Base-by-base conservation (phyloP, 1,139 yeast genomes). In the Candida tropicalis region DNA sequence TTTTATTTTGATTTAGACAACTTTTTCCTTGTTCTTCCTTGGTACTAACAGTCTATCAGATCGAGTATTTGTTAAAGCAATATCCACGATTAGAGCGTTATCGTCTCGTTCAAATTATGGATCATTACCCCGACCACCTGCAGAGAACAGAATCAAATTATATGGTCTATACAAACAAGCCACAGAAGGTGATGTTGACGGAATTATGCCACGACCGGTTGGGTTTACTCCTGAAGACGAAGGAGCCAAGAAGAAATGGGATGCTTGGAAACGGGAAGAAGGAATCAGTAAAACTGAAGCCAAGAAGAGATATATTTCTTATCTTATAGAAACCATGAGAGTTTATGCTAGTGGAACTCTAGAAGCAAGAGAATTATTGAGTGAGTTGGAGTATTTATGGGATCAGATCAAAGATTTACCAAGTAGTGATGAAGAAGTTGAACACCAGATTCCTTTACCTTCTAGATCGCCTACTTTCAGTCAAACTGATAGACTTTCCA, bases 121-220 rank as follows among this genome's bases (percentile, higher is more conserved):
- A n/a, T 73, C 87, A 7, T 68, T 87, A 38, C 88, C 95, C 0
- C 75, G 91, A 37, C 96, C 96, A 0, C 91, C 95, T 1, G 81
- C 88, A 1, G 87, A 83, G 43, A 80, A 75, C 48, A 64, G 96
- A 25, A 81, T 85, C 45, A 76, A 75, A 47, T 70, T 88, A 7
- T 88, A 88, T 60, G 96, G 96, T 0, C 72, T 88, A 40, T 88
- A 87, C 65, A 88, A 88, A 56, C 96, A 88, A 58, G 91, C 96
- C 2, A 87, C 95, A 4, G 95, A 87, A 62, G 96, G 96, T 2
- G 81, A 88, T 59, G 89, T 85, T 4, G 79, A 77, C 39, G 84
- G 84, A 2, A 71, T 83, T 22, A 77, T 84, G 81, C 75, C 77
- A 1, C 70, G 89, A 37, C 91, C 93, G 0, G 62, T 65, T 1